Evolutionary conservation across 1,284 basidiomycete genomes (phyloP).

Genomic region (Golubevia sp.): DNA sequence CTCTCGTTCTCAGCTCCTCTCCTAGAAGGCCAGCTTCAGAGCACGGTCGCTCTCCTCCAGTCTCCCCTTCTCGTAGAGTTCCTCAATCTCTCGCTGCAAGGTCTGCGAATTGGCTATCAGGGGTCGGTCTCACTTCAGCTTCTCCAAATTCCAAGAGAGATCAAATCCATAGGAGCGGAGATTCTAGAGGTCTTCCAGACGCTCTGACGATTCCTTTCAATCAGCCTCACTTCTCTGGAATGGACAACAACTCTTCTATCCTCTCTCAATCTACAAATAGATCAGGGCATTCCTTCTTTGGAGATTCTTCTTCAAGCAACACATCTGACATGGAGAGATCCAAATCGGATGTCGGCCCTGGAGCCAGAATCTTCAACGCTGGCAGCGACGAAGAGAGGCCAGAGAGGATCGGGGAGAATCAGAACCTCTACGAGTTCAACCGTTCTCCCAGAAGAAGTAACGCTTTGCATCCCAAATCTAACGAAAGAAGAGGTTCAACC

Average conservation of each 20-base stretch:
- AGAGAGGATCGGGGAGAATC: not conserved
- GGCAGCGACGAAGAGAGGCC: no score
- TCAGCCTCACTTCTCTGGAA: no score
- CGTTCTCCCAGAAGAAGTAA: no score
- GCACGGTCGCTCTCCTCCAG: not conserved
- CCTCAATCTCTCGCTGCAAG: not conserved
- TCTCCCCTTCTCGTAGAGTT: not conserved
- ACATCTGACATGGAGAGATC: not conserved
- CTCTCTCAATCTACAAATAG: no score
- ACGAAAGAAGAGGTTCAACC: no score
- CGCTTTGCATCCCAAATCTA: no score
- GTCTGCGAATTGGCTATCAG: not conserved
- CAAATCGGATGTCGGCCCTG: not conserved
- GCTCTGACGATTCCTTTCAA: not conserved
- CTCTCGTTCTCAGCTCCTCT: not conserved
- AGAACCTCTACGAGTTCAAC: no score
- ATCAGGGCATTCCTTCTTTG: no score
- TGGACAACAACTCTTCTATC: not conserved
- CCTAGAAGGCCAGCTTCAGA: not conserved
- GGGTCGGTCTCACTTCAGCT: not conserved
- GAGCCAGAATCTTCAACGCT: no score
- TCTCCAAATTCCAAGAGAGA: no score
- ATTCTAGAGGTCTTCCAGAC: not conserved
- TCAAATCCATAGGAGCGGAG: no score
- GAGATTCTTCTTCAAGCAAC: not conserved